phyloP scores from a whole-genome alignment of 75 land plant genomes.

The Selaginella moellendorffii region DNA sequence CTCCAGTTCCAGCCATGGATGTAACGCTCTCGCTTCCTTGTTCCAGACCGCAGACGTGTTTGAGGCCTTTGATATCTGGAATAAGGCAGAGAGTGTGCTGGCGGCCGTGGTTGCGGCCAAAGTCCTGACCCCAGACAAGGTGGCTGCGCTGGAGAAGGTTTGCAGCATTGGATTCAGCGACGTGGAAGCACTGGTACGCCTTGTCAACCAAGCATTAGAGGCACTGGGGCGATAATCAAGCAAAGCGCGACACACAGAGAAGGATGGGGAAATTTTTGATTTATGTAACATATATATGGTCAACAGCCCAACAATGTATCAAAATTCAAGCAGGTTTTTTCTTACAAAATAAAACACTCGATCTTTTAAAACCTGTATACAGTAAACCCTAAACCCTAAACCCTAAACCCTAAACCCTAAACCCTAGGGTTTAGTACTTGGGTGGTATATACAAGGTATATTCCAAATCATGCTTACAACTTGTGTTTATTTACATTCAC shows the following conservation, averaged over 20 bases:
- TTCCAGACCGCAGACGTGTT: constrained; percentile 54
- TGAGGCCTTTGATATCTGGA: constrained; percentile 58
- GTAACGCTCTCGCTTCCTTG: not conserved
- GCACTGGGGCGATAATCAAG: constrained; percentile 32
- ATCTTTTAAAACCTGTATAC: too few species aligned
- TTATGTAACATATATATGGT: not conserved
- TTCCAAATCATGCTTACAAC: too few species aligned
- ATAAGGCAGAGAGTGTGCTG: constrained; percentile 43
- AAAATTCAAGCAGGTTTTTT: too few species aligned
- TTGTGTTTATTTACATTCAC: too few species aligned
- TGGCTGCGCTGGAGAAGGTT: constrained; percentile 60
- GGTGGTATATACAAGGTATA: too few species aligned
- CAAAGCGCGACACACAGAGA: not conserved
- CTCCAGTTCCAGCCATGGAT: constrained; percentile 36
- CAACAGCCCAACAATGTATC: too few species aligned
- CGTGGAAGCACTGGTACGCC: constrained; percentile 52
- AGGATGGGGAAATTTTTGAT: not conserved
- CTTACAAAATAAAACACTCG: too few species aligned
- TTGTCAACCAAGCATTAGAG: constrained; percentile 66
- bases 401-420: too few species aligned
- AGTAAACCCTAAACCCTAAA: too few species aligned
- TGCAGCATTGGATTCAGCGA: constrained; percentile 75
- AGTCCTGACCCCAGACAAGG: constrained; percentile 19
- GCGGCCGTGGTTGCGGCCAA: constrained; percentile 34
- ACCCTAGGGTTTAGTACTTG: too few species aligned